A percentile compares a stretch with the other conserved stretches of the same genome.
These are phyloP conservation scores for Penicillium verrucosum DNA, from an alignment of 2,329 filamentous ascomycete genomes.

Conservation along the genomic window DNA sequence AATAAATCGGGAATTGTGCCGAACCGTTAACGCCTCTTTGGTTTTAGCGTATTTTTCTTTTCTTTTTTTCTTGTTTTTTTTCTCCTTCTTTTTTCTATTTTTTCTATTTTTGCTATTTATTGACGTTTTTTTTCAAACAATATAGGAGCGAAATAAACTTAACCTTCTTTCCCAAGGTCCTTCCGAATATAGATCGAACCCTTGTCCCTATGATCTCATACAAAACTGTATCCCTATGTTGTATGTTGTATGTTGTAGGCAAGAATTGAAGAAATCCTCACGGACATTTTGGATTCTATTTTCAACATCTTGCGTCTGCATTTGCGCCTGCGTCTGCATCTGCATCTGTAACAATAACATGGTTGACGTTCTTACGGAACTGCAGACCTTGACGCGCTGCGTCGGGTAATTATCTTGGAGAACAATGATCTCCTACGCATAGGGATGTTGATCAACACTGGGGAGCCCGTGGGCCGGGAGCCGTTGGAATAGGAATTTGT, in stretches of 20 bases:
- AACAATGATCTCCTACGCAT: conserved; percentile 4
- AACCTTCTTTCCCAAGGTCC: neutral
- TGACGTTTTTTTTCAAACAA: neutral
- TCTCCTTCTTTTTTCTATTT: no score
- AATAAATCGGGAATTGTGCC: conserved; percentile 3
- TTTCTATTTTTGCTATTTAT: neutral
- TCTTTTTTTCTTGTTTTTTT: neutral
- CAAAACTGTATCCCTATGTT: no score
- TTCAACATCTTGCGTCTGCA: neutral
- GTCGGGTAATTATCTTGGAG: conserved; percentile 6
- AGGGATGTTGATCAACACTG: conserved; percentile 13
- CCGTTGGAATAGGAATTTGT: neutral
- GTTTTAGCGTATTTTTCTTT: neutral
- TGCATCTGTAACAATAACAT: conserved; percentile 9
- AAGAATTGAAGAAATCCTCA: neutral
- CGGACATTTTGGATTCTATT: neutral
- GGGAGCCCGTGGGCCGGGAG: neutral
- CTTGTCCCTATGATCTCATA: neutral
- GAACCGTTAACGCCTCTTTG: conserved; percentile 12
- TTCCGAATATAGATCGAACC: neutral
- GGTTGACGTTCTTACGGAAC: conserved; percentile 7
- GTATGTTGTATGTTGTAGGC: no score
- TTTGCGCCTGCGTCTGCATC: neutral
- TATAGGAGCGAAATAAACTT: neutral
- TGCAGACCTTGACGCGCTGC: neutral